Conservation (phyloP, 163 green algal species). For the Chlorella variabilis region DNA sequence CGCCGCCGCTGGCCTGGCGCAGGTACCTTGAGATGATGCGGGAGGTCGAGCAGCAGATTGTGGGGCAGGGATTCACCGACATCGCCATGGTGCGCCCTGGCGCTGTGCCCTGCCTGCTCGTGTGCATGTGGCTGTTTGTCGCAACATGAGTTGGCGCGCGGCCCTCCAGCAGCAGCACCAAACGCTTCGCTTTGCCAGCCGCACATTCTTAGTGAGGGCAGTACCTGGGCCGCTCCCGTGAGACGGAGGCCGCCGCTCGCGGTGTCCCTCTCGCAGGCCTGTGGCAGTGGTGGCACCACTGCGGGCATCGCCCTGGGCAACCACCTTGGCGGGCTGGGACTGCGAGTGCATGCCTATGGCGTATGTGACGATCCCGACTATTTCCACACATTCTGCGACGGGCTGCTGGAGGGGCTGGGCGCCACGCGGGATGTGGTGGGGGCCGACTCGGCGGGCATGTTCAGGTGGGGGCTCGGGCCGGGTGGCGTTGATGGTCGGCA, state of each 20-base stretch:
- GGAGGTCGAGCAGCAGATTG: slow-evolving; percentile 82
- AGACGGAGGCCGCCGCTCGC: no score
- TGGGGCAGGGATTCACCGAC: slow-evolving; percentile 69
- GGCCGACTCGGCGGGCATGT: slow-evolving; percentile 46
- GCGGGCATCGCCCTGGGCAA: slow-evolving; percentile 84
- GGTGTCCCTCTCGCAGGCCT: slow-evolving; percentile 73
- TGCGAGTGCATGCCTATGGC: slow-evolving; percentile 59
- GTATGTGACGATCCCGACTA: slow-evolving; percentile 91
- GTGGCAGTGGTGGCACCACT: slow-evolving; percentile 87
- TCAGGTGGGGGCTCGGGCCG: slow-evolving; percentile 38
- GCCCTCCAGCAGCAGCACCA: background rate
- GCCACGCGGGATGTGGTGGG: slow-evolving; percentile 27
- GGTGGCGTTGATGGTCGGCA: no score
- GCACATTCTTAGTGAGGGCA: no score
- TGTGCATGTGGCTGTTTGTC: no score
- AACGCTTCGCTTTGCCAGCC: no score
- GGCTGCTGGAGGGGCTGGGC: slow-evolving; percentile 72
- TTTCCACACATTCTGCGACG: slow-evolving; percentile 89
- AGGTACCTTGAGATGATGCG: slow-evolving; percentile 84
- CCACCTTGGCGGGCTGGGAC: slow-evolving; percentile 58
- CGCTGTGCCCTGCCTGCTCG: background rate
- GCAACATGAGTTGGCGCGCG: no score
- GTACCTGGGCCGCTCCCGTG: no score
- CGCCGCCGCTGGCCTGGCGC: no score
- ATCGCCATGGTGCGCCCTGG: slow-evolving; percentile 75